Conservation (phyloP, 2,329 filamentous ascomycete species). For the Ophiostoma sp. region DNA sequence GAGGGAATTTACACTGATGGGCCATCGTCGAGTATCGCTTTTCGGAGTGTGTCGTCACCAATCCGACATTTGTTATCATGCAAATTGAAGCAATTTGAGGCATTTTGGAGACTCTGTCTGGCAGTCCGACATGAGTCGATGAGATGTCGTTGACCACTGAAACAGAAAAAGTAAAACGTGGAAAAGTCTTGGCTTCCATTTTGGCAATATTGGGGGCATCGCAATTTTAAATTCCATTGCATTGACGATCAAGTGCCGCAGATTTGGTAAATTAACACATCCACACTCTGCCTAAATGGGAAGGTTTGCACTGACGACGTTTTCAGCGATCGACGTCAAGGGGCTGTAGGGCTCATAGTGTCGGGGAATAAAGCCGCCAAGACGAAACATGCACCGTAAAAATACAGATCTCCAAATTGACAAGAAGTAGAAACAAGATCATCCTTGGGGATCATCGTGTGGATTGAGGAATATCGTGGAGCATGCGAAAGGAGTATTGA, state of each 20-base stretch:
- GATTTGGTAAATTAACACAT: not conserved
- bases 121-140: too few relatives aligned
- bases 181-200: not conserved
- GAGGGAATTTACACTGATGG: too few relatives aligned
- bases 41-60: too few relatives aligned
- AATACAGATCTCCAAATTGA: not conserved
- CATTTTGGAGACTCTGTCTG: too few relatives aligned
- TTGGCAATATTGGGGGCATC: not conserved
- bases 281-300: not conserved
- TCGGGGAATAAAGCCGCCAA: not conserved
- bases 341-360: constrained; percentile 9
- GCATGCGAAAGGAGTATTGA: not conserved
- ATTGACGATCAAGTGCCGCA: not conserved
- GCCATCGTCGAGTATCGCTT: too few relatives aligned
- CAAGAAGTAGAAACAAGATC: not conserved
- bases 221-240: not conserved
- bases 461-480: not conserved
- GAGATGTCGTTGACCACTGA: too few relatives aligned
- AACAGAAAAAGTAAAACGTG: too few relatives aligned
- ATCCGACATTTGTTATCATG: too few relatives aligned
- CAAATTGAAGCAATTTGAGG: too few relatives aligned
- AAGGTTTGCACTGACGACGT: not conserved
- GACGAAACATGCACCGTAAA: not conserved
- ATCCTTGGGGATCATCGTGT: not conserved
- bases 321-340: not conserved